These are phyloP conservation scores for Neofusicoccum sp. DNA, from an alignment of 2,329 filamentous ascomycete genomes.

Conservation along the genomic window DNA sequence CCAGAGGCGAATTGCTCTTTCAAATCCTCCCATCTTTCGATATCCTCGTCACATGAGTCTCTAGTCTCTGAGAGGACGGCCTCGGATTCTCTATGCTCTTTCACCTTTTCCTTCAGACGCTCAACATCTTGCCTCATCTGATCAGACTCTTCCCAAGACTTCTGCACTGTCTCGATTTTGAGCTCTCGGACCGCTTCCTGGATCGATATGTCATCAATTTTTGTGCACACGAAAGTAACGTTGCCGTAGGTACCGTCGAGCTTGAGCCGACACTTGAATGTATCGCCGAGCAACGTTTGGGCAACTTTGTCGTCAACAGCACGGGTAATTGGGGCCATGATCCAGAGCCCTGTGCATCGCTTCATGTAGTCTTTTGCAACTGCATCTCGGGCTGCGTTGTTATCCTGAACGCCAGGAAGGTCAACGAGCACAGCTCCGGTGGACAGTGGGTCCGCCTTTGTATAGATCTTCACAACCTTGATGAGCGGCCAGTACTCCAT, in stretches of 20 bases:
- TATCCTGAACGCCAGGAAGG: slow-evolving; percentile 62
- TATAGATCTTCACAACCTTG: slow-evolving; percentile 56
- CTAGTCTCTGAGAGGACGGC: slow-evolving; percentile 36
- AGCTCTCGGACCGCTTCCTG: slow-evolving; percentile 47
- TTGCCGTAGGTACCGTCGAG: slow-evolving; percentile 58
- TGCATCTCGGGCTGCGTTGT: slow-evolving; percentile 61
- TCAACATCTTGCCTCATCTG: slow-evolving; percentile 31
- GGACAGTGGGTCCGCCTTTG: slow-evolving; percentile 53
- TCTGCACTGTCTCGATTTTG: slow-evolving; percentile 35
- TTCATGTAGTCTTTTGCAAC: slow-evolving; percentile 64
- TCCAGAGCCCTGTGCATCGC: slow-evolving; percentile 62
- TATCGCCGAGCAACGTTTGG: slow-evolving; percentile 57
- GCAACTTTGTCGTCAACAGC: slow-evolving; percentile 64
- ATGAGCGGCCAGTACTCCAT: slow-evolving; percentile 56
- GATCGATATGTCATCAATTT: slow-evolving; percentile 63
- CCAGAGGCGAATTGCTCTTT: slow-evolving; percentile 44
- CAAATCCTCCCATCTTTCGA: slow-evolving; percentile 51
- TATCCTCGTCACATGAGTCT: slow-evolving; percentile 43
- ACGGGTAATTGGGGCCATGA: slow-evolving; percentile 63
- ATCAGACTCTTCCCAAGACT: slow-evolving; percentile 30
- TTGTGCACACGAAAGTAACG: slow-evolving; percentile 65
- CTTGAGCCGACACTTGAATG: slow-evolving; percentile 62
- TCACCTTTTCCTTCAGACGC: slow-evolving; percentile 27
- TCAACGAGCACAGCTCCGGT: slow-evolving; percentile 61
- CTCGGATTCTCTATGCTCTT: slow-evolving; percentile 38